Conservation (phyloP, 768 basidiomycete genomes). For the Agaricus sinodeliciosus region DNA sequence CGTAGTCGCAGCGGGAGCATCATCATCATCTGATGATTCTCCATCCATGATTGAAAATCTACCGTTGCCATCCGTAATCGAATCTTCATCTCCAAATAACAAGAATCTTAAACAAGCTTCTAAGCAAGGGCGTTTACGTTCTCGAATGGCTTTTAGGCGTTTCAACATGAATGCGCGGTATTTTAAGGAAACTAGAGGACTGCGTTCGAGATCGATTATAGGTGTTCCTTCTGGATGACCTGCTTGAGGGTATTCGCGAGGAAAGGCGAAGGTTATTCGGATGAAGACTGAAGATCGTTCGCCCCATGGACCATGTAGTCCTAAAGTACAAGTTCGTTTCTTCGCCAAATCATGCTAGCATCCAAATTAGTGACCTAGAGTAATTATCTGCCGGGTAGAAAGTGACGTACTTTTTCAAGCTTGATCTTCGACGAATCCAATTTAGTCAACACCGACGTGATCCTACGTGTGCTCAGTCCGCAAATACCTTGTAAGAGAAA, state of each 20-base stretch:
- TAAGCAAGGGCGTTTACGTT: slow-evolving; percentile 73
- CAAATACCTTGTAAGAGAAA: neutral
- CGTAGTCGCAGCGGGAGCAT: slow-evolving; percentile 10
- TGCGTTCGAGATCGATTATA: slow-evolving; percentile 76
- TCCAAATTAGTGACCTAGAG: slow-evolving; percentile 1
- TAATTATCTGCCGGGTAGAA: neutral
- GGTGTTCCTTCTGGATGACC: slow-evolving; percentile 60
- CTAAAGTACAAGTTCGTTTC: slow-evolving; percentile 76
- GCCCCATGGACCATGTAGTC: slow-evolving; percentile 90
- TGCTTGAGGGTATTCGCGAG: slow-evolving; percentile 69
- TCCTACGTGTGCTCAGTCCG: slow-evolving; percentile 32
- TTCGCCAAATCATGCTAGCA: slow-evolving; percentile 60
- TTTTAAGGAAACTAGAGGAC: slow-evolving; percentile 70
- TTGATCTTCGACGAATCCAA: slow-evolving; percentile 67
- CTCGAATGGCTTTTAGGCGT: slow-evolving; percentile 64
- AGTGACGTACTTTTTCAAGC: slow-evolving; percentile 65
- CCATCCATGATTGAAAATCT: slow-evolving; percentile 36
- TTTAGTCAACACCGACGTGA: slow-evolving; percentile 65
- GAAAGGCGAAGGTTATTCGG: slow-evolving; percentile 86
- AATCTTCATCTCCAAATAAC: slow-evolving; percentile 58
- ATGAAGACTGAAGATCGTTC: slow-evolving; percentile 78
- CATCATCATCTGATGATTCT: slow-evolving; percentile 63
- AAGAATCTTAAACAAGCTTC: slow-evolving; percentile 81
- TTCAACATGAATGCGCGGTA: slow-evolving; percentile 75
- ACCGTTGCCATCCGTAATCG: slow-evolving; percentile 27